Conservation (phyloP, 768 basidiomycete species). For the Pleurotus giganteus region DNA sequence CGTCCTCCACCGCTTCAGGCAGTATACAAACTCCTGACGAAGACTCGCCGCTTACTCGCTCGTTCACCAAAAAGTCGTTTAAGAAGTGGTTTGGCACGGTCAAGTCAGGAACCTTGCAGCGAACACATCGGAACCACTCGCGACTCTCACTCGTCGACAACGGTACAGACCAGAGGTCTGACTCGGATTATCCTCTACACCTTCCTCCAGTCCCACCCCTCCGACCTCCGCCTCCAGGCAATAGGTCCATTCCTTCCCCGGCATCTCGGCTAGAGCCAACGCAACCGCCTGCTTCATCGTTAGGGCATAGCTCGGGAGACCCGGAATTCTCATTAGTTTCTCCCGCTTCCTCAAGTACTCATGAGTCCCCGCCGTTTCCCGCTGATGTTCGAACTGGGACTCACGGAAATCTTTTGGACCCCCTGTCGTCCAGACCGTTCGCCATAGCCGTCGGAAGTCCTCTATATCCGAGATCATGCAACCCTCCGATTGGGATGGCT, state of each 20-base stretch:
- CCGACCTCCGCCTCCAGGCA: slow-evolving; percentile 18
- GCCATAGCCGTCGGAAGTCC: slow-evolving; percentile 32
- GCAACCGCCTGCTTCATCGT: slow-evolving; percentile 30
- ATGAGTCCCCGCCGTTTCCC: slow-evolving; percentile 29
- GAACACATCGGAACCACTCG: background rate
- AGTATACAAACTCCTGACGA: slow-evolving; percentile 65
- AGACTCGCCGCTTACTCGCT: slow-evolving; percentile 34
- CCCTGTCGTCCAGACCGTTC: slow-evolving; percentile 48
- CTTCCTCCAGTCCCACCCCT: slow-evolving; percentile 17
- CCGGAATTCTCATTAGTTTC: slow-evolving; percentile 20
- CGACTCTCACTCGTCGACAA: background rate
- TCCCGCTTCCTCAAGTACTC: slow-evolving; percentile 17
- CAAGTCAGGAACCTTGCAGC: slow-evolving; percentile 18
- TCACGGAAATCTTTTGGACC: slow-evolving; percentile 42
- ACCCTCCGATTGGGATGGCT: slow-evolving; percentile 34
- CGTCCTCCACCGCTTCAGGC: slow-evolving; percentile 61
- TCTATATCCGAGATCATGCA: slow-evolving; percentile 59
- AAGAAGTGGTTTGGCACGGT: slow-evolving; percentile 49
- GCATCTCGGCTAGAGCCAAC: slow-evolving; percentile 13
- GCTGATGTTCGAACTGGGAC: slow-evolving; percentile 42
- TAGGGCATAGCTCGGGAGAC: slow-evolving; percentile 37
- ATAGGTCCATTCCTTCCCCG: slow-evolving; percentile 17
- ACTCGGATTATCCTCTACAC: slow-evolving; percentile 10
- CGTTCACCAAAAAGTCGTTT: slow-evolving; percentile 50
- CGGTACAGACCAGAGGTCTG: slow-evolving; percentile 3